Percentiles rank a stretch among this genome's conserved stretches.
Conservation (phyloP, 768 basidiomycete species). For the Tylopilus vinaceipallidus region DNA sequence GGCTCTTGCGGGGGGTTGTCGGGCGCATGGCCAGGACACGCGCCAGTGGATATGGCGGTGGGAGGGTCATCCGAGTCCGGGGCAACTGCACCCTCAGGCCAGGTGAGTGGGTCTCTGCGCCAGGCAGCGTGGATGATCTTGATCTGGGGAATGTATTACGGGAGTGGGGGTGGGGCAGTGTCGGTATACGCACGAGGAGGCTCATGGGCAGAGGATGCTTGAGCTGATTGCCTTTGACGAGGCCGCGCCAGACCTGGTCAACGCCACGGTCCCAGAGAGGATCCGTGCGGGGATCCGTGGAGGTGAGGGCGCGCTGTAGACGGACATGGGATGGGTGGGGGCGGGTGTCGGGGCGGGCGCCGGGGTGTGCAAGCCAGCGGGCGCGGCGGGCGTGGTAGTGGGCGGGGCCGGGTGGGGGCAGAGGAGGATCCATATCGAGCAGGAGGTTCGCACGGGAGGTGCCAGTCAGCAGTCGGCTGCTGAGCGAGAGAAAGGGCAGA, state of each 20-base stretch:
- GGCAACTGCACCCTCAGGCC: constrained; percentile 63
- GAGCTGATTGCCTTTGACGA: constrained; percentile 56
- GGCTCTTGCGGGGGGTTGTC: not conserved
- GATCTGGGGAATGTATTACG: constrained; percentile 44
- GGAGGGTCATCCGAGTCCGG: constrained; percentile 59
- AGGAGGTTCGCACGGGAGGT: constrained; percentile 17
- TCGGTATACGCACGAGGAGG: constrained; percentile 51
- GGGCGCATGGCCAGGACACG: not conserved
- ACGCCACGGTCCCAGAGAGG: constrained; percentile 56
- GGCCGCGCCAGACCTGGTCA: constrained; percentile 60
- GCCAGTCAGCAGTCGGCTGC: no score
- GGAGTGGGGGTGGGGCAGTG: not conserved
- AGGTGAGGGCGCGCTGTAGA: constrained; percentile 50
- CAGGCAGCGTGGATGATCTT: constrained; percentile 73
- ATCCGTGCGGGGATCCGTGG: constrained; percentile 48
- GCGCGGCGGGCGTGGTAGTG: constrained; percentile 61
- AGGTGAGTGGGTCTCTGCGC: constrained; percentile 68
- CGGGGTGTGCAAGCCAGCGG: constrained; percentile 50
- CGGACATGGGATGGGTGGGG: constrained; percentile 44
- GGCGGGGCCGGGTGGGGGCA: constrained; percentile 63
- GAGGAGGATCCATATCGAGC: constrained; percentile 26
- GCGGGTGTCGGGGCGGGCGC: constrained; percentile 27
- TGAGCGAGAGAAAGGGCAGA: no score
- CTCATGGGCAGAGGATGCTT: constrained; percentile 60
- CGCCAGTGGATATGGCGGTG: not conserved